Base-by-base conservation (phyloP, 2,329 filamentous ascomycete species). In the Coniochaeta sp. region DNA sequence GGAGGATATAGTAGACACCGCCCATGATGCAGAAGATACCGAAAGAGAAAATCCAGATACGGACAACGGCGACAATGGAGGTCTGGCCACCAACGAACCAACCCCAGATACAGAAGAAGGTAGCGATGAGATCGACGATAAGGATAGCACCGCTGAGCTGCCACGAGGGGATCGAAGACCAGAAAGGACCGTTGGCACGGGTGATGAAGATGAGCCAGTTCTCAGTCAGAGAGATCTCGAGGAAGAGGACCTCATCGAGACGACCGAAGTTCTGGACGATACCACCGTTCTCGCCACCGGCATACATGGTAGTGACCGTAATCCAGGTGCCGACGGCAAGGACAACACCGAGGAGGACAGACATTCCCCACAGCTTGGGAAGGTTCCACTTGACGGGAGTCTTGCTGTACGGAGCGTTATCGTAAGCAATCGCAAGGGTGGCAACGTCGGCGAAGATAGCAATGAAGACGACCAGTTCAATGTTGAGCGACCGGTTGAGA, bases 171-270 rank as follows among this genome's bases (percentile, higher is more conserved):
- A 91, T 84, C 26, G 89, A 93, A 3, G 89, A 92, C 91, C 91
- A 96, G 83, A 96, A 93, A 59, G 91, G 90, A 70, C 91, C 91
- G 76, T 93, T 93, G 77, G 91, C 89, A 82, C 92, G 91, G 65
- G 91, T 96, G 78, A 96, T 93, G 81, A 96, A 96, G 77, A 96
- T 96, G 58, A 96, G 84, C 91, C 92, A 96, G 80, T 96, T 96
- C 82, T 96, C 90, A 62, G 91, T 93, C 59, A 96, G 84, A 14
- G 90, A 91, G 74, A 96, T 90, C 78, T 96, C 86, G 40, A 96
- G 87, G 84, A 96, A 96, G 70, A 96, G 77, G 61, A 96, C 87
- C 68, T 87, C 86, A 67, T 96, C 90, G 59, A 90, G 79, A 72
- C 88, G 84, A 83, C 91, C 91, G 68, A 89, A 90, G 79, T 95